A percentile compares a stretch with the other conserved stretches of the same genome.
These are phyloP conservation scores for Hyphodiscus sp. DNA, from an alignment of 2,329 filamentous ascomycete genomes.

Conservation along the genomic window DNA sequence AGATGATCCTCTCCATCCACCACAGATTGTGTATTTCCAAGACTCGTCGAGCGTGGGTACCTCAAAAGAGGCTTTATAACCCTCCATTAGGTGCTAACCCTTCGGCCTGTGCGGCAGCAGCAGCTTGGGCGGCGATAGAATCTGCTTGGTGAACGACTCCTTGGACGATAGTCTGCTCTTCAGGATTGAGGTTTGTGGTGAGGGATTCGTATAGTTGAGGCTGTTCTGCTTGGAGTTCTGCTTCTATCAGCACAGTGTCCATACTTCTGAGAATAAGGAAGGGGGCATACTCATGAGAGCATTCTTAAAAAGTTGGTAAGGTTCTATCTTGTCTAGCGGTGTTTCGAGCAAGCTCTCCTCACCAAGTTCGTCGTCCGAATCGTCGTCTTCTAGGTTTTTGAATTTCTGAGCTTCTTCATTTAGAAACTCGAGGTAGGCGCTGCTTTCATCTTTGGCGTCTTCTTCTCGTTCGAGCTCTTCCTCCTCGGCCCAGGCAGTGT, in stretches of 20 bases:
- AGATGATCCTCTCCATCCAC: constrained; percentile 2
- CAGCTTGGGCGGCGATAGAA: constrained; percentile 14
- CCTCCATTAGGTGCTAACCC: constrained; percentile 22
- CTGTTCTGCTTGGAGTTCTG: constrained; percentile 84
- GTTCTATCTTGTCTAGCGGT: constrained; percentile 90
- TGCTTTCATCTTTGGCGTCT: constrained; percentile 82
- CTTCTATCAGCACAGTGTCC: constrained; percentile 6
- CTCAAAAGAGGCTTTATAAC: constrained; percentile 13
- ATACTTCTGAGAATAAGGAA: background rate
- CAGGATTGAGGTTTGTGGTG: constrained; percentile 68
- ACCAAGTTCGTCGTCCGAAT: constrained; percentile 80
- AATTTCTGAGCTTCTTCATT: constrained; percentile 92
- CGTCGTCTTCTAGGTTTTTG: constrained; percentile 58
- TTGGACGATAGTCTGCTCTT: constrained; percentile 78
- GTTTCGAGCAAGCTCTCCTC: constrained; percentile 94
- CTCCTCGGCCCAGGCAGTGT: constrained; percentile 68
- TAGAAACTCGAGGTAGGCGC: constrained; percentile 91
- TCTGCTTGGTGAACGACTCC: constrained; percentile 51
- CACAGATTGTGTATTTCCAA: background rate
- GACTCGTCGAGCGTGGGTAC: background rate
- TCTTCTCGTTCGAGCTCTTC: constrained; percentile 47
- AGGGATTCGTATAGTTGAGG: constrained; percentile 81
- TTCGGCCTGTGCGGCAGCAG: constrained; percentile 15
- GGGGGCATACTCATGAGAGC: constrained; percentile 63
- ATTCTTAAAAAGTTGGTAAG: constrained; percentile 81